Conservation (phyloP, 768 basidiomycete species). For the Phanerochaete carnosa region DNA sequence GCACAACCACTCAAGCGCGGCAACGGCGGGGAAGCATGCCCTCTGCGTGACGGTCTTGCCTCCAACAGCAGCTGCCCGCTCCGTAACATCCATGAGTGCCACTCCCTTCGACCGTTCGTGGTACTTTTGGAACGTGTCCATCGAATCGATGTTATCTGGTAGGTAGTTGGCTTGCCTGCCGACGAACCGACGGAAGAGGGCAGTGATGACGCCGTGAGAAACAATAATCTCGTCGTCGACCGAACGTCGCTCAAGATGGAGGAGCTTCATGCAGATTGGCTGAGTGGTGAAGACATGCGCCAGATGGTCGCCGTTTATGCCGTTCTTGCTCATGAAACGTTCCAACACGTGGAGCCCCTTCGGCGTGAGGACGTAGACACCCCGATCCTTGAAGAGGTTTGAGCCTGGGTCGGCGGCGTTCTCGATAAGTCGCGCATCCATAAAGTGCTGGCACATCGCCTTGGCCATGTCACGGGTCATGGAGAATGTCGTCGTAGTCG, state of each 20-base stretch:
- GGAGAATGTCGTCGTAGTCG: slow-evolving; percentile 98
- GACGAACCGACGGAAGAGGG: slow-evolving; percentile 93
- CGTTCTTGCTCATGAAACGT: slow-evolving; percentile 99
- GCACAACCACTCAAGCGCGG: slow-evolving; percentile 93
- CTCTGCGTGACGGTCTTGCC: slow-evolving; percentile 51
- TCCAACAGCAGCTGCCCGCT: slow-evolving; percentile 52
- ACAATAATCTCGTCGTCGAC: slow-evolving; percentile 98
- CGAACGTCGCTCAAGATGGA: slow-evolving; percentile 92
- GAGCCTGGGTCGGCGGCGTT: slow-evolving; percentile 90
- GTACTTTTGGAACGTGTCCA: slow-evolving; percentile 69
- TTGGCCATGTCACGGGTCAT: slow-evolving; percentile 99
- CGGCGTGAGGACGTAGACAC: slow-evolving; percentile 92
- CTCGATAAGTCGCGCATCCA: slow-evolving; percentile 97
- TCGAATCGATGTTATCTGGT: slow-evolving; percentile 39
- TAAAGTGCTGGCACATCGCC: slow-evolving; percentile 99
- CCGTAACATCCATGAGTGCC: slow-evolving; percentile 65
- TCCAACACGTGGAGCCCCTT: slow-evolving; percentile 99
- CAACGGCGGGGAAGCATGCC: slow-evolving; percentile 81
- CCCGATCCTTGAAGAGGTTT: slow-evolving; percentile 95
- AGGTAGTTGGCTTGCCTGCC: slow-evolving; percentile 84
- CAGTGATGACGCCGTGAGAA: slow-evolving; percentile 88
- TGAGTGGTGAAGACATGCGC: slow-evolving; percentile 86
- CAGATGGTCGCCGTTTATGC: slow-evolving; percentile 92
- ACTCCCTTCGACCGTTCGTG: slow-evolving; percentile 78
- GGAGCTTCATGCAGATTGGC: slow-evolving; percentile 95